These are phyloP conservation scores for Phylloporus arenicola DNA, from an alignment of 768 basidiomycete genomes.

Conservation along the genomic window DNA sequence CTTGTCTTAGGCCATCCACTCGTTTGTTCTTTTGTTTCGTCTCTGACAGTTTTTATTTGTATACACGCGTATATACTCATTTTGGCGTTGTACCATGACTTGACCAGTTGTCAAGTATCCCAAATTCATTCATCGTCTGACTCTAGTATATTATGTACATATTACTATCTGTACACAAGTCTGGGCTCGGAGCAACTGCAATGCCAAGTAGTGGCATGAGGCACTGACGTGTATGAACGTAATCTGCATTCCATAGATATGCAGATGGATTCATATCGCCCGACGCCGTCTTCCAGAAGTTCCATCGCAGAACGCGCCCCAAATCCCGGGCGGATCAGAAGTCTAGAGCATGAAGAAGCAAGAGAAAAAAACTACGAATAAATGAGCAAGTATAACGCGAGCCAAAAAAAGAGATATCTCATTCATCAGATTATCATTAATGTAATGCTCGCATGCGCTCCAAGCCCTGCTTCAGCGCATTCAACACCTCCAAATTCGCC, in stretches of 20 bases:
- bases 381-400: background rate
- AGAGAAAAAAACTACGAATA: background rate
- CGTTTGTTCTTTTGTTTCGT: background rate
- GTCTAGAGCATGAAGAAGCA: background rate
- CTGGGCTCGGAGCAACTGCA: background rate
- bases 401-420: background rate
- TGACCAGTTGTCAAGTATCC: background rate
- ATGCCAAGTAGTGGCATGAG: background rate
- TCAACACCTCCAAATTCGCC: slow-evolving; percentile 21
- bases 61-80: background rate
- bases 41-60: background rate
- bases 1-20: background rate
- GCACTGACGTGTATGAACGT: background rate
- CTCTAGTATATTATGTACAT: background rate
- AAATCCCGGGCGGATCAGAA: background rate
- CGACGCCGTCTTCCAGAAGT: background rate
- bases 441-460: slow-evolving; percentile 15
- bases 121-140: background rate
- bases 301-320: background rate
- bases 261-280: background rate
- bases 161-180: background rate
- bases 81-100: background rate
- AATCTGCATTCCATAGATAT: background rate
- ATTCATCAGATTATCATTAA: background rate
- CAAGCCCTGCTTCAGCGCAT: slow-evolving; percentile 20